Evolutionary conservation across 257 asterid species (phyloP).

Genomic region (Solanum paucissectum): DNA sequence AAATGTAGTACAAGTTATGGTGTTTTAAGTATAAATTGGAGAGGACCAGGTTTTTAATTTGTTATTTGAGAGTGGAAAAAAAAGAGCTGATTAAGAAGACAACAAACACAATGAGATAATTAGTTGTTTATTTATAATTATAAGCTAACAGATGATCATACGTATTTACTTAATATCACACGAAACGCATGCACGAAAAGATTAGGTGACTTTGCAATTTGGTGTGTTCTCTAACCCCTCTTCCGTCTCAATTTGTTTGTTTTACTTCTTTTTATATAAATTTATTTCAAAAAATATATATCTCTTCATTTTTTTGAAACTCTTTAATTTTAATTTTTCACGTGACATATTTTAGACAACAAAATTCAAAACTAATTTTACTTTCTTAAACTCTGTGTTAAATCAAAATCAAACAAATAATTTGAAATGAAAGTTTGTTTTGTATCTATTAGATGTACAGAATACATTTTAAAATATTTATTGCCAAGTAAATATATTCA

Average conservation of each 20-base stretch:
- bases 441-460: neutral
- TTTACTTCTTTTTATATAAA: neutral
- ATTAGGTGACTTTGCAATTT: neutral
- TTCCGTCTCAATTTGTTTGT: neutral
- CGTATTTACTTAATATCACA: neutral
- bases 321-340: neutral
- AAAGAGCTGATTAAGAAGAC: neutral
- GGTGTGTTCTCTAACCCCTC: neutral
- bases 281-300: too few relatives aligned
- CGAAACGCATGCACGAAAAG: neutral
- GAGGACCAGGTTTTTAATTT: neutral
- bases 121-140: neutral
- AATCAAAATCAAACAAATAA: neutral
- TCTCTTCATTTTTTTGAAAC: neutral
- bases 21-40: neutral
- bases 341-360: accelerated
- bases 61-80: neutral
- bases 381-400: neutral
- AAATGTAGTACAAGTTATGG: neutral
- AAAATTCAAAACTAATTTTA: neutral
- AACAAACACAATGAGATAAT: neutral
- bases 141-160: neutral
- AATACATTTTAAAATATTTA: neutral
- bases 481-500: neutral
- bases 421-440: neutral